Evolutionary conservation across 106 monocot genomes (phyloP), one percentile per base, ranked within the genome.

Genomic region (Allium sativum): DNA sequence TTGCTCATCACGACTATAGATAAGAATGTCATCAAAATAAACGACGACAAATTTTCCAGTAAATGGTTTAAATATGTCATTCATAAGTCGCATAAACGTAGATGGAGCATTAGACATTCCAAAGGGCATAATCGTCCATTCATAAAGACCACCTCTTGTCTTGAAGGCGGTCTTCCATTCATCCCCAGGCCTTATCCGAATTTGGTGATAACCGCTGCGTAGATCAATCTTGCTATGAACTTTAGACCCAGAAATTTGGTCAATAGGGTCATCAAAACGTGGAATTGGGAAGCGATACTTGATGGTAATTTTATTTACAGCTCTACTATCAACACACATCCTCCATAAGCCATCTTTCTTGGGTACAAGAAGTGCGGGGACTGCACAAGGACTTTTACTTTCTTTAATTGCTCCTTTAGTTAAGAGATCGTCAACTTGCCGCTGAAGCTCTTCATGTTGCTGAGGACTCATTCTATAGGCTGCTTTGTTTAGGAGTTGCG

Each of bases 281-380:
- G 59, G 40, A 51, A 51, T 60, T 31, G 43, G 59, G 52, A 70
- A 70, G 19, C 14, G 42, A 53, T 61, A 70, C 4, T 70, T 61
- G 7, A 61, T 53, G 1, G 70, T 61, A 19, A 61, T 60, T 44
- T 61, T 60, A 12, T 70, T 70, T 4, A 70, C 31, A 1, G 52
- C 50, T 8, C 52, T 7, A 20, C 61, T 61, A 40, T 70, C 70
- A 40, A 61, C 45, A 14, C 41, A 70, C 70, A 70, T 52, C 18
- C 61, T 9, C 51, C 48, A 61, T 1, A 13, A 18, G 7, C 48
- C 41, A 59, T 69, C 69, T n/a, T 59, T 59, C 59, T 59, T 59
- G 9, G 59, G 59, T 42, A 59, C 59, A 12, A 59, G 16, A 42
- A 59, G 31, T 3, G 63, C 17, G 2, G 48, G 47, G 1, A 64